Percentiles rank a stretch among this genome's conserved stretches.
Conservation (phyloP, 176 grass and related monocot species). For the Lolium multiflorum region DNA sequence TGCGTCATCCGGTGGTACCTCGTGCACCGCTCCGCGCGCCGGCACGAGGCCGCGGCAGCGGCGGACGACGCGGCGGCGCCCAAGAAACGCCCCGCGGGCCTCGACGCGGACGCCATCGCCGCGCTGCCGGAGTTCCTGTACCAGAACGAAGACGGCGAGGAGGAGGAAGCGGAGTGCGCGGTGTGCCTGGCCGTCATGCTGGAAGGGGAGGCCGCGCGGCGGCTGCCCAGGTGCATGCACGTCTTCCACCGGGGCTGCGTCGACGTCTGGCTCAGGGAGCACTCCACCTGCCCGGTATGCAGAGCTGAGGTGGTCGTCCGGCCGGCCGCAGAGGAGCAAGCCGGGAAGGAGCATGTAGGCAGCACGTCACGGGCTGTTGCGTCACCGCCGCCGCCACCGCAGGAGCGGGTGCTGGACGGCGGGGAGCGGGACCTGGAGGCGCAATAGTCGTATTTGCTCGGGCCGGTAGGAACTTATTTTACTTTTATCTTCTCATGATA, state of each 20-base stretch:
- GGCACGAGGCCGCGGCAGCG: background rate
- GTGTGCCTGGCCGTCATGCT: conserved; percentile 55
- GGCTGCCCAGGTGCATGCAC: conserved; percentile 66
- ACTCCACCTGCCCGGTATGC: conserved; percentile 66
- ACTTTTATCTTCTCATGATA: background rate
- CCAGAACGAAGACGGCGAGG: background rate
- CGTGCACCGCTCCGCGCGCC: conserved; percentile 23
- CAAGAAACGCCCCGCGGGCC: conserved; percentile 42
- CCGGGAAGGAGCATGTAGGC: background rate
- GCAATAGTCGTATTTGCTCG: conserved; percentile 27
- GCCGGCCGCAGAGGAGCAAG: background rate
- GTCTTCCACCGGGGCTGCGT: conserved; percentile 68
- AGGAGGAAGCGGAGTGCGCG: conserved; percentile 46
- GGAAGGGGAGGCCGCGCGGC: conserved; percentile 50
- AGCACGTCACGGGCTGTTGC: background rate
- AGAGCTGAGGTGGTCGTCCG: conserved; percentile 37
- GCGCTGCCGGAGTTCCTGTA: conserved; percentile 52
- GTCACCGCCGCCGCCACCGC: background rate
- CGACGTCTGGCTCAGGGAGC: conserved; percentile 64
- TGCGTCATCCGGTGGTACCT: conserved; percentile 60
- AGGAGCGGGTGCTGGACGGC: background rate
- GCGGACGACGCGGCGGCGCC: background rate
- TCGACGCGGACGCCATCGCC: conserved; percentile 47
- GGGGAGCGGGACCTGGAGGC: conserved; percentile 57
- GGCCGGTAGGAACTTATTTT: conserved; percentile 16